These are phyloP conservation scores for Alternaria postmessia DNA, from an alignment of 2,329 filamentous ascomycete species.

Conservation along the genomic window DNA sequence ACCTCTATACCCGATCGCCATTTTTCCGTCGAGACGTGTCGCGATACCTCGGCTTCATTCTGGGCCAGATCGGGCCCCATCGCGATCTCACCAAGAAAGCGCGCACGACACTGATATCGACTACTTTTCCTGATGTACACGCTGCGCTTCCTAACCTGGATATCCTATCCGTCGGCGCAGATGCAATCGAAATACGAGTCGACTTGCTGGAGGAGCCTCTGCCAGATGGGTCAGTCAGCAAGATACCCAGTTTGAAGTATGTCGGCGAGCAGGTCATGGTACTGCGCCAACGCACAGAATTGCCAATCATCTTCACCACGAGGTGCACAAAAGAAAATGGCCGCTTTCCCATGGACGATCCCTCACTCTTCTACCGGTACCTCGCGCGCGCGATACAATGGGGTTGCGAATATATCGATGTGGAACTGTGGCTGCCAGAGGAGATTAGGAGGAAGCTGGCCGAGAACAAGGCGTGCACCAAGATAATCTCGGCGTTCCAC, in stretches of 20 bases:
- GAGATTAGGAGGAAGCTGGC: slow-evolving; percentile 73
- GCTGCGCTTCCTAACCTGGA: slow-evolving; percentile 84
- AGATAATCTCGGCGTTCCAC: slow-evolving; percentile 91
- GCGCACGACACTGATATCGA: slow-evolving; percentile 85
- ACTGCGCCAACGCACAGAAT: slow-evolving; percentile 80
- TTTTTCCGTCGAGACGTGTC: slow-evolving; percentile 79
- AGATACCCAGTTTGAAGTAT: slow-evolving; percentile 80
- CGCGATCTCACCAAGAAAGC: slow-evolving; percentile 79
- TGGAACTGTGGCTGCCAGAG: slow-evolving; percentile 86
- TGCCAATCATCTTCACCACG: slow-evolving; percentile 91
- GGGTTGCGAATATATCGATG: slow-evolving; percentile 90
- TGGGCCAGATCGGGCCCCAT: slow-evolving; percentile 82
- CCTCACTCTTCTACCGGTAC: slow-evolving; percentile 77
- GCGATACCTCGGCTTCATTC: slow-evolving; percentile 78
- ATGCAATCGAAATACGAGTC: slow-evolving; percentile 84
- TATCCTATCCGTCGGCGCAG: slow-evolving; percentile 84
- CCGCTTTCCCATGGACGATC: slow-evolving; percentile 83
- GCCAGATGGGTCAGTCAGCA: slow-evolving; percentile 63
- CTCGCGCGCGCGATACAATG: slow-evolving; percentile 85
- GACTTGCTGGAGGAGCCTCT: slow-evolving; percentile 80
- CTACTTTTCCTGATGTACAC: slow-evolving; percentile 85
- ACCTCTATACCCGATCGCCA: slow-evolving; percentile 77
- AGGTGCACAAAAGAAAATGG: slow-evolving; percentile 84
- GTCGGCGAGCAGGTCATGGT: slow-evolving; percentile 88
- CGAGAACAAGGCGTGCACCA: slow-evolving; percentile 76